Conservation (phyloP, 140 eudicot species). For the Stevia rebaudiana region DNA sequence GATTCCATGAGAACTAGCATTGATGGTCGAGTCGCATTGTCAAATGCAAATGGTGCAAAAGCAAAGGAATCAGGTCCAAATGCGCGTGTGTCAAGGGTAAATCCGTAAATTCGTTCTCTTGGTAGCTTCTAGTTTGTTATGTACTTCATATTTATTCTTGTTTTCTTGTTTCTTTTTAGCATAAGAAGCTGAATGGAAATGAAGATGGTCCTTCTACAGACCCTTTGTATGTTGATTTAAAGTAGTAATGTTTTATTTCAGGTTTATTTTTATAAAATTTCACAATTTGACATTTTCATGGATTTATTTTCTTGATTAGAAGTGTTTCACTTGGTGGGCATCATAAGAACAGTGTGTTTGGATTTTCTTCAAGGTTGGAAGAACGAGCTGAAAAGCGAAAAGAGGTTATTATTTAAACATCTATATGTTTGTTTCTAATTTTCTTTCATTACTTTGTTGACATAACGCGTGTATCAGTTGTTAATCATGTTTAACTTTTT, state of each 20-base stretch:
- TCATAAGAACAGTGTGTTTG: constrained; percentile 38
- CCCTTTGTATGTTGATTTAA: constrained; percentile 40
- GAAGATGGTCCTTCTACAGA: constrained; percentile 38
- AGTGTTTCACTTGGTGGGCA: constrained; percentile 38
- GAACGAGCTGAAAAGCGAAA: constrained; percentile 92
- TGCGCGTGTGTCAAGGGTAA: constrained; percentile 45
- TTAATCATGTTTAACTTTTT: constrained; percentile 2
- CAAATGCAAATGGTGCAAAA: constrained; percentile 34
- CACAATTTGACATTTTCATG: constrained; percentile 20
- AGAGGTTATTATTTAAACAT: constrained; percentile 45
- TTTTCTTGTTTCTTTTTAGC: constrained; percentile 35
- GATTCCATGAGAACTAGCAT: constrained; percentile 50
- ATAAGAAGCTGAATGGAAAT: constrained; percentile 44
- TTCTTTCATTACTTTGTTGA: not conserved
- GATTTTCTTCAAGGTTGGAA: constrained; percentile 76
- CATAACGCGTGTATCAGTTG: not conserved
- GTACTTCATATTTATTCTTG: constrained; percentile 11
- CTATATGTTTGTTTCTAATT: not conserved
- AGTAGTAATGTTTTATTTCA: constrained; percentile 3
- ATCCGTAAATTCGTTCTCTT: not conserved
- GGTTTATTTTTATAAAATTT: not conserved
- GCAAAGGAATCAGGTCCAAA: constrained; percentile 37
- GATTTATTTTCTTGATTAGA: constrained; percentile 34
- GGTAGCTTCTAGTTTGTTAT: constrained; percentile 1
- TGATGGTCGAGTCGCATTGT: constrained; percentile 47